phyloP scores from a whole-genome alignment of 2,329 filamentous ascomycete genomes.

The Periconia digitata region DNA sequence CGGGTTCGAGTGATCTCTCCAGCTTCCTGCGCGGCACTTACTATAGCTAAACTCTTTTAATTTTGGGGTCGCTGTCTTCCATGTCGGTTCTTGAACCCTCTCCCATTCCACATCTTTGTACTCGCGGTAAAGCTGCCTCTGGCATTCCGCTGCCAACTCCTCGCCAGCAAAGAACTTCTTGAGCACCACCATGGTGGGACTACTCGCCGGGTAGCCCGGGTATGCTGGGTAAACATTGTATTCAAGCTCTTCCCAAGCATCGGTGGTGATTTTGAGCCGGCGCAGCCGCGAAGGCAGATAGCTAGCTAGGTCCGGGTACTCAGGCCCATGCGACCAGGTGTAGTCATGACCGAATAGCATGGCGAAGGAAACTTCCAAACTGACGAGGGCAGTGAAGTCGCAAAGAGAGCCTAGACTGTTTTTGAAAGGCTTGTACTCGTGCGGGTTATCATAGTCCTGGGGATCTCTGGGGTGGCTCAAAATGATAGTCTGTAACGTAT shows the following conservation, averaged over 20 bases:
- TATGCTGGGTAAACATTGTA: too few relatives aligned
- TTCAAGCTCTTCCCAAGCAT: too few relatives aligned
- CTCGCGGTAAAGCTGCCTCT: too few relatives aligned
- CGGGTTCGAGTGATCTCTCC: background rate
- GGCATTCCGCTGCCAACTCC: too few relatives aligned
- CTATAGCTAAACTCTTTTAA: background rate
- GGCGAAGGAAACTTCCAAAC: background rate
- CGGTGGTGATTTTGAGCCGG: background rate
- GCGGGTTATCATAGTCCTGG: background rate
- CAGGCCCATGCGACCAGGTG: background rate
- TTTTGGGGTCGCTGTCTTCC: background rate
- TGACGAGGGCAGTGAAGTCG: background rate
- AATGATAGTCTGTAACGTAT: background rate
- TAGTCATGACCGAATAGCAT: background rate
- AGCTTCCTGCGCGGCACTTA: background rate
- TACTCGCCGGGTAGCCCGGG: too few relatives aligned
- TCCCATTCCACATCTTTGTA: background rate
- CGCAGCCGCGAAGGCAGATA: background rate
- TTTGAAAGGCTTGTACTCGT: background rate
- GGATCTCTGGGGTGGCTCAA: background rate
- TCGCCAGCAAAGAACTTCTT: background rate
- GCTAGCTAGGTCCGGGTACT: background rate
- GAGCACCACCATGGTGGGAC: background rate
- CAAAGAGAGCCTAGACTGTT: background rate
- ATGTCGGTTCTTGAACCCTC: background rate